Evolutionary conservation across 164 flowering plant genomes (phyloP), one percentile per base, ranked within the genome.

Genomic region (Cinnamomum micranthum): DNA sequence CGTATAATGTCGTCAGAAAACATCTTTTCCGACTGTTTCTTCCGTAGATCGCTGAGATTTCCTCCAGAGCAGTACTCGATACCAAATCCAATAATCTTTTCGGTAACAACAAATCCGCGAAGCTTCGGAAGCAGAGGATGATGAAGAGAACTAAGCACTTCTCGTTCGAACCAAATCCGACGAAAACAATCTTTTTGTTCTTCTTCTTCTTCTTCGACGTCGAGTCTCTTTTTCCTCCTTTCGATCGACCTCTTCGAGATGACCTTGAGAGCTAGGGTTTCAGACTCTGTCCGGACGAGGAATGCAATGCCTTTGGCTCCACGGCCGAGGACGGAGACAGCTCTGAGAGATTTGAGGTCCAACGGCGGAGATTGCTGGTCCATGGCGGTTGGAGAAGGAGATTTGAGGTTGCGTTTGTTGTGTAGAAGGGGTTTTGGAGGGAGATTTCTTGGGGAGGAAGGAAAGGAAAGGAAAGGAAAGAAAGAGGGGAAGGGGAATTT

Each of bases 241-340:
- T 84, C 83, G 3, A 88, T 73, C 4, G 76, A 72, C 0, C 84
- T 76, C 73, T 83, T 88, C 22, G 82, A 80, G 2, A 94, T 85
- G 1, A 84, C 87, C 78, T 94, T 94, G 59, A 94, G 73, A 52
- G 98, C 98, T 50, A 87, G 71, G 6, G 65, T 52, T 41, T 84
- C 83, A 22, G 63, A 63, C 22, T 71, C 73, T 19, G 68, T 66
- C 24, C 35, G 76, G 0, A 85, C 90, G 11, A 88, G 86, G 72
- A 94, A 92, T 19, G 88, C 97, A 41, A 89, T 90, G 59, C 97
- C 97, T 71, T 89, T 94, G 24, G 91, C 98, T 11, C 98, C 98
- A 1, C 94, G 85, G 14, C 98, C 98, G 4, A 94, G 84, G 4
- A 89, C 85, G 12, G 88, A 84, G 2, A 88, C 58, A 0, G 81